Evolutionary conservation across 176 grass and related monocot genomes (phyloP), one percentile per base, ranked within the genome.

Genomic region (Miscanthus lutarioriparius): DNA sequence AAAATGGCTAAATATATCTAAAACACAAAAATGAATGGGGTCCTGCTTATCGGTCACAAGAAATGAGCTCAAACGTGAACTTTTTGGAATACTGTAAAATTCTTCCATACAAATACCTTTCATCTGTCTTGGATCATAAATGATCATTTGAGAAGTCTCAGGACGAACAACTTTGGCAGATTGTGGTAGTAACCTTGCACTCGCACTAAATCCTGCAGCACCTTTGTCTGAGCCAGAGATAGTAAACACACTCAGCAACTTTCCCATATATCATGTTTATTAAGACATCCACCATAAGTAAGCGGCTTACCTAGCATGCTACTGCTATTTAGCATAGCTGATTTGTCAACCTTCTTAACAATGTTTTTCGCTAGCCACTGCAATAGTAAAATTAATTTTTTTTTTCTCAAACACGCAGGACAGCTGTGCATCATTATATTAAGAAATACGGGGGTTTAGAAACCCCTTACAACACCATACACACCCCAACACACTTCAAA

Each of bases 91-190:
- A 54, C 71, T 12, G 44, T 16, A 51, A 47, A 39, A 41, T 28
- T 67, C 26, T 76, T 81, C 70, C 62, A 51, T 58, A 77, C 37
- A 81, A 77, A 69, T 92, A 98, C 96, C 93, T 93, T 93, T 89
- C 49, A 89, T 86, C 76, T 95, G 93, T 87, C 91, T 89, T 79
- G 96, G 96, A 73, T 98, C 93, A 87, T 98, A 98, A 54, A 98
- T 86, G 62, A 95, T 70, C 96, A 98, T 98, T 76, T 86, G 85
- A 63, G 96, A 95, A 87, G 64, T 90, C 87, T 98, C 96, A 39
- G 96, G 96, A 89, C 75, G 88, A 76, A 92, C 77, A 83, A 93
- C 36, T 82, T 92, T 94, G 71, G 77, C 66, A 90, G 91, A 89
- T 64, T 67, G 83, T 8, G 87, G 74, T 41, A 74, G 39, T 33